A percentile compares a stretch with the other conserved stretches of the same genome.
phyloP scores from a whole-genome alignment of 2,329 filamentous ascomycete genomes.

The Pseudopithomyces maydicus region DNA sequence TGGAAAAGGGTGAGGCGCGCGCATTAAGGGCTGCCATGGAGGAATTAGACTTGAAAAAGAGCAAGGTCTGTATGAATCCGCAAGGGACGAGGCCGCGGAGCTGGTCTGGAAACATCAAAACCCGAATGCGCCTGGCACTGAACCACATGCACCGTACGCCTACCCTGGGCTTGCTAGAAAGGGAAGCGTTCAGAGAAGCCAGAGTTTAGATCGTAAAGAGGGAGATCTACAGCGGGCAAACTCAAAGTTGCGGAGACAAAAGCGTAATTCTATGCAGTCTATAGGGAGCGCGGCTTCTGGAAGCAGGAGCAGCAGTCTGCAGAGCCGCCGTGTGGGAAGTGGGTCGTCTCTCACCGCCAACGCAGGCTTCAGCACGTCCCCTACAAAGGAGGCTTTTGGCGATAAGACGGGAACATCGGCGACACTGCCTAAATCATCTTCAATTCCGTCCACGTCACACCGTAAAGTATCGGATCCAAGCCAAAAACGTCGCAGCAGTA shows the following conservation, averaged over 20 bases:
- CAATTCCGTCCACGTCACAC: conserved; percentile 20
- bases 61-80: conserved; percentile 68
- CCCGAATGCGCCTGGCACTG: conserved; percentile 67
- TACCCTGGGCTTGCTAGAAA: conserved; percentile 73
- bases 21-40: conserved; percentile 75
- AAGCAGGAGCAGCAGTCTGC: conserved; percentile 45
- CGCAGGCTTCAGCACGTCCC: conserved; percentile 22
- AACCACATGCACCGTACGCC: conserved; percentile 51
- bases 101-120: conserved; percentile 79
- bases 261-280: conserved; percentile 39
- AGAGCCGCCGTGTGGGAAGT: conserved; percentile 42
- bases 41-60: conserved; percentile 73
- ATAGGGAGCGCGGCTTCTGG: conserved; percentile 33
- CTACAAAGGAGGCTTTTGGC: conserved; percentile 26
- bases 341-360: conserved; percentile 28
- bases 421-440: conserved; percentile 40
- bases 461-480: conserved; percentile 28
- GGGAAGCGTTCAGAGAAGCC: conserved; percentile 69
- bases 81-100: conserved; percentile 77
- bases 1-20: conserved; percentile 78
- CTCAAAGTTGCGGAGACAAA: conserved; percentile 32
- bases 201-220: conserved; percentile 44
- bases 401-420: conserved; percentile 33
- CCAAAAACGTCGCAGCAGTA: conserved; percentile 63
- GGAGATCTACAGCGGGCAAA: conserved; percentile 39